Evolutionary conservation across 1,139 yeast genomes (phyloP).

Genomic region (Kodamaea suecica): DNA sequence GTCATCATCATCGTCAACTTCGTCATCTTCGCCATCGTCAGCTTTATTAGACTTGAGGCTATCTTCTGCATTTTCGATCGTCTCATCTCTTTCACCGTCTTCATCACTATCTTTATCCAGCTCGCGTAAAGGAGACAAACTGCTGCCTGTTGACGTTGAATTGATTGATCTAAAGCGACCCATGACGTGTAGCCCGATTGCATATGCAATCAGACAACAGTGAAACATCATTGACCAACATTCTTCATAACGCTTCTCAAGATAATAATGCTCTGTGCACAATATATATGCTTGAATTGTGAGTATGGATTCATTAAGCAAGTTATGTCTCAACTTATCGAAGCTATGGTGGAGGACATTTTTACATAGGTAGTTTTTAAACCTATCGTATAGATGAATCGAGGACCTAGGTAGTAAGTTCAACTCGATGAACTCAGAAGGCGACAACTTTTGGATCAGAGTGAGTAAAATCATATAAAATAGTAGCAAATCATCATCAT

Average conservation of each 20-base stretch:
- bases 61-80: background rate
- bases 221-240: slow-evolving; percentile 49
- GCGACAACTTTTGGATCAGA: slow-evolving; percentile 38
- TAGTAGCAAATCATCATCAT: slow-evolving; percentile 49
- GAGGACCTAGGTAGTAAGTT: slow-evolving; percentile 21
- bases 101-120: slow-evolving; percentile 7
- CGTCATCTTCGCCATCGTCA: slow-evolving; percentile 2
- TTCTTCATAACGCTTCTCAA: slow-evolving; percentile 49
- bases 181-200: slow-evolving; percentile 52
- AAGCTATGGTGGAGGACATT: slow-evolving; percentile 34
- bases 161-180: slow-evolving; percentile 23
- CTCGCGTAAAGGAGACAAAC: background rate
- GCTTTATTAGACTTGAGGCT: background rate
- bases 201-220: slow-evolving; percentile 48
- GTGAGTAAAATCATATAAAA: slow-evolving; percentile 44
- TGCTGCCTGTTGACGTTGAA: slow-evolving; percentile 6
- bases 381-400: slow-evolving; percentile 24
- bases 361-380: slow-evolving; percentile 29
- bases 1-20: slow-evolving; percentile 20
- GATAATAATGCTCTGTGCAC: slow-evolving; percentile 50
- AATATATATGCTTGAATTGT: slow-evolving; percentile 49
- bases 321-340: slow-evolving; percentile 44
- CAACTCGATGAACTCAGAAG: slow-evolving; percentile 30
- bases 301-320: slow-evolving; percentile 44
- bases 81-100: slow-evolving; percentile 3